Percentiles rank a stretch among this genome's conserved stretches.
Conservation (phyloP, 208 protist species). For the Leishmania martiniquensis region DNA sequence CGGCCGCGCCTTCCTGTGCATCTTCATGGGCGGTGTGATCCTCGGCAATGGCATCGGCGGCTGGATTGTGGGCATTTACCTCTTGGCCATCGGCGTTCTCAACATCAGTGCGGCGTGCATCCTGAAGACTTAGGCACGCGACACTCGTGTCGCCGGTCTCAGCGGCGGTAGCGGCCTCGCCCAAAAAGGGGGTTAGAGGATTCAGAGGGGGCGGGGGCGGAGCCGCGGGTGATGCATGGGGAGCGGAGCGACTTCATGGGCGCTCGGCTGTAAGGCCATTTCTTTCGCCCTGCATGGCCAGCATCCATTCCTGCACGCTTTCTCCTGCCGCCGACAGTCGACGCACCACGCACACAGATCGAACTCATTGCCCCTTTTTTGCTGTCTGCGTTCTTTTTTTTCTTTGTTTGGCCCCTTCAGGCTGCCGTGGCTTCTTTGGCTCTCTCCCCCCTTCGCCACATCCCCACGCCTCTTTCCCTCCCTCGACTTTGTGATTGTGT, state of each 20-base stretch:
- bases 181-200: background rate
- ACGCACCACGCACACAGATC: no score
- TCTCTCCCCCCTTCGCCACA: background rate
- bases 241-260: background rate
- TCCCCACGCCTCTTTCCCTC: background rate
- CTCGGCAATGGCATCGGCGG: conserved; percentile 50
- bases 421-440: no score
- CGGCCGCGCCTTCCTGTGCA: conserved; percentile 68
- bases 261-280: background rate
- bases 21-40: conserved; percentile 79
- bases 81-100: conserved; percentile 57
- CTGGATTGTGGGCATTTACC: conserved; percentile 63
- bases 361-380: no score
- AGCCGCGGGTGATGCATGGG: background rate
- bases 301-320: no score
- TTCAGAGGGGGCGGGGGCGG: background rate
- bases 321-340: no score
- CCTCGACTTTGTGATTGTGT: no score
- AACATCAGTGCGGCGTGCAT: conserved; percentile 48
- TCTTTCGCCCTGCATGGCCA: background rate
- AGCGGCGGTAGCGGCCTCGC: background rate
- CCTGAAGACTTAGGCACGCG: background rate
- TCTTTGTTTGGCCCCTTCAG: no score
- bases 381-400: no score
- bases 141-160: background rate